A percentile compares a stretch with the other conserved stretches of the same genome.
Evolutionary conservation across 2,329 filamentous ascomycete species (phyloP).

Genomic region (Zymoseptoria tritici): DNA sequence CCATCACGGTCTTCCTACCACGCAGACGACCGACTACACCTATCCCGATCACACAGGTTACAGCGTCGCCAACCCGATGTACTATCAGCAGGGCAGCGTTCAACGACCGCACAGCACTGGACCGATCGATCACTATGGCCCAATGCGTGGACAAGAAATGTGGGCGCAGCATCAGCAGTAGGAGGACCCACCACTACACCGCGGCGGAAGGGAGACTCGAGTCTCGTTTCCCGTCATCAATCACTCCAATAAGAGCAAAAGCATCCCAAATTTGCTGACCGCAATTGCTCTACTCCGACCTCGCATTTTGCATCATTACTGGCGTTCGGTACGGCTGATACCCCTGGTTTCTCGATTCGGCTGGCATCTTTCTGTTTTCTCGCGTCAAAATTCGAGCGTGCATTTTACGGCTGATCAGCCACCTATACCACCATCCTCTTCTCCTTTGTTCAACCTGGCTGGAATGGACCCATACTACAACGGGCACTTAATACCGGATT

Average conservation of each 20-base stretch:
- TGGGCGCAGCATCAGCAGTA: constrained; percentile 43
- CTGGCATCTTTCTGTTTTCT: constrained; percentile 10
- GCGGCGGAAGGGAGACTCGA: not conserved
- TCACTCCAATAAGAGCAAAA: not conserved
- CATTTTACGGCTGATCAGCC: constrained; percentile 6
- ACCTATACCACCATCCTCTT: constrained; percentile 11
- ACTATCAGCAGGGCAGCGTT: constrained; percentile 62
- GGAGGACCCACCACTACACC: constrained; percentile 1
- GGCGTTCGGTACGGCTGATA: constrained; percentile 23
- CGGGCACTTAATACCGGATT: constrained; percentile 6
- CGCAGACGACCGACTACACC: constrained; percentile 66
- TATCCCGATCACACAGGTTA: constrained; percentile 49
- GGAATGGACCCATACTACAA: constrained; percentile 7
- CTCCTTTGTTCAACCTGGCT: constrained; percentile 13
- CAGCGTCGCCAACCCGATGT: constrained; percentile 53
- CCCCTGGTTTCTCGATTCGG: constrained; percentile 16
- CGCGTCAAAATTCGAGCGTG: constrained; percentile 5
- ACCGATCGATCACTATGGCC: constrained; percentile 52
- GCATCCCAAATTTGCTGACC: not conserved
- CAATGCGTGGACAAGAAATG: constrained; percentile 49
- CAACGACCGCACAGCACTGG: constrained; percentile 68
- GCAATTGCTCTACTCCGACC: not conserved
- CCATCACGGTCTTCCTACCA: constrained; percentile 62
- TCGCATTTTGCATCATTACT: constrained; percentile 11
- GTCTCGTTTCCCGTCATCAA: not conserved